Base-by-base conservation (phyloP, 352 stramenopile genomes). In the Plasmopara viticola region DNA sequence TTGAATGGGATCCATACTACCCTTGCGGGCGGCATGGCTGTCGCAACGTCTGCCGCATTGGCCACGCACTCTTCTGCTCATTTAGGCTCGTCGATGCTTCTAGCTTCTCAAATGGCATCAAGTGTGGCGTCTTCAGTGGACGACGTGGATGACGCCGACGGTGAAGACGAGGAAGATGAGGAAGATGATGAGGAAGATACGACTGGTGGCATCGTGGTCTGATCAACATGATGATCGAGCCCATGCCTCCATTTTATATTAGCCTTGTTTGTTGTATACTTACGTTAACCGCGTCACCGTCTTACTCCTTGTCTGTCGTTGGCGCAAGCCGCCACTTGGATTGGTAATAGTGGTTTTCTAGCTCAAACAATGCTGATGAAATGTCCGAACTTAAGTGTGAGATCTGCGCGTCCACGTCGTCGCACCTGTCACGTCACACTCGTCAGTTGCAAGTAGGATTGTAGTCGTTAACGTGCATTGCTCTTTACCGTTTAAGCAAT, bases 261-360 rank as follows among this genome's bases (percentile, higher is more conserved):
- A 48, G 29, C 18, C 41, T 52, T 44, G 12, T 39, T 56, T 49
- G 34, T 59, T 56, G 48, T 48, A 53, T 54, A 42, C 10, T 48
- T 61, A 59, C 37, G 39, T 25, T 5, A 40, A 41, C 2, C 5
- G 37, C 37, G 25, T 20, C 47, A 56, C 39, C 29, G 53, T 28
- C 14, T 28, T 59, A 64, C 20, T 66, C 56, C 10, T 18, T 53
- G 48, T 56, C 44, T 41, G 13, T 56, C 14, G 48, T 57, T 7
- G 70, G 73, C 13, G 64, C 33, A 8, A 80, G 20, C 10, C 78
- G 66, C 81, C 81, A 92, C 53, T 88, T 88, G 63, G 76, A 88
- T 60, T 90, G 81, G 59, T 89, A 89, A 46, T 75, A 92, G 58
- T 92, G 81, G 44, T 80, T 85, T 64, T 92, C 78, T 6, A 92